phyloP scores from a whole-genome alignment of 441 rosid genomes.

The Brassica balearica region DNA sequence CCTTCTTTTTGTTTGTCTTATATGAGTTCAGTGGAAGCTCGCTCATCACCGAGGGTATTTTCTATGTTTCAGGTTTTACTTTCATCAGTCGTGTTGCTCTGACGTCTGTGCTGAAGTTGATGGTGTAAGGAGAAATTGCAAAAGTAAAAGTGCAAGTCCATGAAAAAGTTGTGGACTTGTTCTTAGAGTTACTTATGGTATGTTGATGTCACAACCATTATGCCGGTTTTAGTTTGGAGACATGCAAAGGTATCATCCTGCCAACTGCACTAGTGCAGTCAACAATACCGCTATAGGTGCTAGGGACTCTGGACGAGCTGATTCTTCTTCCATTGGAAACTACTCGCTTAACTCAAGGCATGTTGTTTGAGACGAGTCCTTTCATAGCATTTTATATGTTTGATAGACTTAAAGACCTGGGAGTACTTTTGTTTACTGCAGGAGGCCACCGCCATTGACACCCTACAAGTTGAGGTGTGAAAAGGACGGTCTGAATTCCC shows the following conservation, averaged over 20 bases:
- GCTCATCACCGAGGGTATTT: no score
- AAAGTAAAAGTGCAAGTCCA: slow-evolving; percentile 18
- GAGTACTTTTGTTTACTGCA: slow-evolving; percentile 46
- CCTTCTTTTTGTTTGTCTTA: background rate
- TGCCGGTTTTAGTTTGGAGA: slow-evolving; percentile 91
- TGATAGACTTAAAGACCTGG: slow-evolving; percentile 32
- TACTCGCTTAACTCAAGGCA: slow-evolving; percentile 83
- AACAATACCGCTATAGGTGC: slow-evolving; percentile 79
- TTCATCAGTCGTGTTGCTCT: slow-evolving; percentile 21
- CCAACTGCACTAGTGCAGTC: slow-evolving; percentile 93
- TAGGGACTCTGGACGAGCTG: slow-evolving; percentile 80
- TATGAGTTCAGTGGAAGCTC: no score
- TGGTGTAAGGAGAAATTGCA: slow-evolving; percentile 42
- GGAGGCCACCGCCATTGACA: slow-evolving; percentile 73
- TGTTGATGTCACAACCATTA: slow-evolving; percentile 81
- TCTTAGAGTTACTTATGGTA: slow-evolving; percentile 48
- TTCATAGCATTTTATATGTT: slow-evolving; percentile 31
- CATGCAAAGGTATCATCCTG: slow-evolving; percentile 98
- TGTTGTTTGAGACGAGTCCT: slow-evolving; percentile 18
- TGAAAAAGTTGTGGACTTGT: slow-evolving; percentile 49
- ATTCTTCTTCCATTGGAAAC: slow-evolving; percentile 72
- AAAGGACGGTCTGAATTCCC: slow-evolving; percentile 80
- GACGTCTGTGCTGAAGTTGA: slow-evolving; percentile 35
- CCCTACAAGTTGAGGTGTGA: slow-evolving; percentile 97
- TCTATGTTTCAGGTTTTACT: background rate